Base-by-base conservation (phyloP, 2,329 filamentous ascomycete species). In the Alternaria gansuensis region DNA sequence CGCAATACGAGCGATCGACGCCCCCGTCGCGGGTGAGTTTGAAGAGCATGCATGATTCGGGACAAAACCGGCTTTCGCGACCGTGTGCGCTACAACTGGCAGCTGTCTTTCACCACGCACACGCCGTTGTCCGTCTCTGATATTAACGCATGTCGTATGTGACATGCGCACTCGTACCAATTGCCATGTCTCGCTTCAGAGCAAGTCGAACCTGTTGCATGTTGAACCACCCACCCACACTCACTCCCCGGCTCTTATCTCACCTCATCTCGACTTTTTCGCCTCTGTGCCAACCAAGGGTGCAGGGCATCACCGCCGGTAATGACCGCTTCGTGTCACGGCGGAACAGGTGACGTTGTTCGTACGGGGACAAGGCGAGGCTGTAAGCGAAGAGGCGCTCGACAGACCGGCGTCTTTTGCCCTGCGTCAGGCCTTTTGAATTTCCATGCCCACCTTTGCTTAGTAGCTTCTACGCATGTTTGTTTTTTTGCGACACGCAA, bases 61-160 rank as follows among this genome's bases (percentile, higher is more conserved):
- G 49, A 23, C 7, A 50, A 65, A 64, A 57, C 57, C 46, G 60
- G 60, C 60, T 60, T 54, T 58, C 36, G 28, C 36, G 31, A 31
- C 49, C 29, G 37, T n/a, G 14, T 40, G 26, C 41, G 48, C 48
- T 51, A 31, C 50, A 46, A 48, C 31, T 48, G 40, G 41, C 29
- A 51, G 44, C 39, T 40, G 33, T 26, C 13, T 46, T 57, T 9
- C 43, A 57, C 31, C 54, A 17, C 17, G 17, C 17, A 17, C 62
- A 60, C 60, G 60, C 24, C 24, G 40, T 56, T 65, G 60, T 57
- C 62, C 54, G 51, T 37, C 57, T 51, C 44, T 60, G 56, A 48
- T 57, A 54, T 41, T 45, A 49, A 54, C 11, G 14, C 11, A 17
- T 55, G 51, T 44, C 52, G 28, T 50, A 54, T 6, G 17, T 13